Evolutionary conservation across 2,329 filamentous ascomycete species (phyloP), one percentile per base, ranked within the genome.

Genomic region (Talaromyces atroroseus): DNA sequence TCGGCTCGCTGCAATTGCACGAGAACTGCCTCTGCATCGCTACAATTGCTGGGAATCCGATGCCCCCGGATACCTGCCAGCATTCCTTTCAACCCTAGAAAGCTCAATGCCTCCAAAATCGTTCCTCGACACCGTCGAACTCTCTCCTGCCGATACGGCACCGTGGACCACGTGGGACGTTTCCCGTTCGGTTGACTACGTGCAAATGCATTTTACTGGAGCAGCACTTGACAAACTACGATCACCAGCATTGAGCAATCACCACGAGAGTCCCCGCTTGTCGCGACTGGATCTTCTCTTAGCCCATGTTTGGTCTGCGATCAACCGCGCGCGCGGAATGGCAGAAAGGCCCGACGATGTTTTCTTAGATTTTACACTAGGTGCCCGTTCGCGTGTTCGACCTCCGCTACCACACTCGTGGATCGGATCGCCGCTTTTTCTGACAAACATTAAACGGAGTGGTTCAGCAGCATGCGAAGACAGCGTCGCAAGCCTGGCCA

Each of bases 201-300:
- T 40, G 6, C 40, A 45, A 3, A 52, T 52, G 6, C 38, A 34
- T 23, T 45, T 23, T 14, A 23, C 24, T 23, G 12, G 24, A 32
- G 21, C 10, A 20, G 44, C 18, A 5, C n/a, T 45, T 11, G 38
- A 29, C 11, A 20, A 32, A 23, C 18, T 52, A 12, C 38, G 36
- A 26, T 52, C 18, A 21, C 34, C 24, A 10, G 18, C 49, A 45
- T 8, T 8, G 38, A 11, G 11, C 21, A 10, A 45, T 14, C n/a
- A 32, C 3, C 44, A 10, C 11, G 11, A 21, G 26, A 6, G 21
- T 4, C n/a, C 16, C 24, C 26, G 16, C 18, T 29, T 78, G 16
- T 78, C 74, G 6, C 71, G 75, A 36, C 74, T 76, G 12, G 78
- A 80, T 47, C 72, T 75, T 0, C 60, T 78, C 1, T 62, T 80